Percentiles rank a stretch among this genome's conserved stretches.
phyloP scores from a whole-genome alignment of 345 rosid genomes.

The Punica granatum region DNA sequence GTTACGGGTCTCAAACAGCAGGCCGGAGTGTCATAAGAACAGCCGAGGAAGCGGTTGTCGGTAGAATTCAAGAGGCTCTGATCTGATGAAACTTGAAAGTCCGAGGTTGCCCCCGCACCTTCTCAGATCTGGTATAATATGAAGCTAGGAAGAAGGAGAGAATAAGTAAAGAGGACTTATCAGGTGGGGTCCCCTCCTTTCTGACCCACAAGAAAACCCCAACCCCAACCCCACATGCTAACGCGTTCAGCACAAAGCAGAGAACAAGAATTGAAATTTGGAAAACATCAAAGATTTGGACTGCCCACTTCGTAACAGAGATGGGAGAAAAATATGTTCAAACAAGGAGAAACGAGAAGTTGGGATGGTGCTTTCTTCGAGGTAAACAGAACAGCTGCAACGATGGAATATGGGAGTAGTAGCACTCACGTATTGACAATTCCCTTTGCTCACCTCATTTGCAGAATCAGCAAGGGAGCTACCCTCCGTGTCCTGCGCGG shows the following conservation, averaged over 20 bases:
- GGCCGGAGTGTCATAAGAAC: not conserved
- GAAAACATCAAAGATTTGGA: conserved; percentile 8
- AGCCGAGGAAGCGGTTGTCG: not conserved
- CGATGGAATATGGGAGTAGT: too few relatives aligned
- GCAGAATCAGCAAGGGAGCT: too few relatives aligned
- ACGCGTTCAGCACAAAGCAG: not conserved
- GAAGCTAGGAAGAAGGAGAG: not conserved
- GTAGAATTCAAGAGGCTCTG: not conserved
- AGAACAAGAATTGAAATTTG: not conserved
- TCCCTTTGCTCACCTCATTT: too few relatives aligned
- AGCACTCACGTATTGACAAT: too few relatives aligned
- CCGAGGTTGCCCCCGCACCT: not conserved
- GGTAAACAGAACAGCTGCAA: too few relatives aligned
- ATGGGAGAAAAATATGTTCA: not conserved
- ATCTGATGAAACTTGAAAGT: not conserved
- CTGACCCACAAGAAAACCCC: not conserved
- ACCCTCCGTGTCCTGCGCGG: too few relatives aligned
- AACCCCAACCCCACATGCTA: not conserved
- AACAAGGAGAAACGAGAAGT: not conserved
- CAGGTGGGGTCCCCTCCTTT: not conserved
- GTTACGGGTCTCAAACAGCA: not conserved
- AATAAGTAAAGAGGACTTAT: not conserved
- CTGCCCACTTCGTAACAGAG: not conserved
- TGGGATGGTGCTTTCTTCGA: conserved; percentile 19
- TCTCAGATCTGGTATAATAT: conserved; percentile 12